A percentile compares a stretch with the other conserved stretches of the same genome.
Evolutionary conservation across 2,329 filamentous ascomycete genomes (phyloP).

Genomic region (Alternaria brassicicola): DNA sequence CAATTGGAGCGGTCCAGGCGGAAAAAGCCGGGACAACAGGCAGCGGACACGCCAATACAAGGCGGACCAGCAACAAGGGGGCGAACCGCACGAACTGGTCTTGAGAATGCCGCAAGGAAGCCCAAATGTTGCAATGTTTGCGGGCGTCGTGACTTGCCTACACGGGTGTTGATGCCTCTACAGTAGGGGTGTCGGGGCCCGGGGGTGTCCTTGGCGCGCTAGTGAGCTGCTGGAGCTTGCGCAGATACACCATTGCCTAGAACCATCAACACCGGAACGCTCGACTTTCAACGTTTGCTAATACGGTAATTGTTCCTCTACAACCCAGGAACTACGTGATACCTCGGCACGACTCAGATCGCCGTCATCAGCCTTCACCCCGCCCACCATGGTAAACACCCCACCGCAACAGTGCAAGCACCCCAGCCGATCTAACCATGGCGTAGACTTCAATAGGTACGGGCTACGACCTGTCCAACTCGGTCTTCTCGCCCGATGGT

Average conservation of each 20-base stretch:
- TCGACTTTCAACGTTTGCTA: constrained; percentile 2
- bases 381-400: constrained; percentile 39
- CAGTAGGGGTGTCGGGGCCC: not conserved
- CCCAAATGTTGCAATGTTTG: not conserved
- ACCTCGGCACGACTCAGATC: not conserved
- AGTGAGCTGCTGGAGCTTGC: constrained; percentile 31
- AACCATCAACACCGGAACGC: constrained; percentile 27
- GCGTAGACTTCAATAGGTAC: constrained; percentile 97
- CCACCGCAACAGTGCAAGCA: constrained; percentile 9
- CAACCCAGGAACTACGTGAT: not conserved
- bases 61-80: not conserved
- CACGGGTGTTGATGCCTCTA: not conserved
- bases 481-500: constrained; percentile 98
- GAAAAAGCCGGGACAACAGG: constrained; percentile 20
- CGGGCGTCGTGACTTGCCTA: not conserved
- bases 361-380: constrained; percentile 2
- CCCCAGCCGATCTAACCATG: constrained; percentile 26
- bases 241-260: constrained; percentile 41
- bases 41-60: not conserved
- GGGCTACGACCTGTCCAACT: constrained; percentile 99
- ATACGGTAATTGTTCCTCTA: not conserved
- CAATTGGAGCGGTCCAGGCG: constrained; percentile 36
- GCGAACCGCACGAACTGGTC: not conserved
- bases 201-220: constrained; percentile 21
- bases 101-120: not conserved